Evolutionary conservation across 2,329 filamentous ascomycete genomes (phyloP).

Genomic region (Cladorrhinum sp.): DNA sequence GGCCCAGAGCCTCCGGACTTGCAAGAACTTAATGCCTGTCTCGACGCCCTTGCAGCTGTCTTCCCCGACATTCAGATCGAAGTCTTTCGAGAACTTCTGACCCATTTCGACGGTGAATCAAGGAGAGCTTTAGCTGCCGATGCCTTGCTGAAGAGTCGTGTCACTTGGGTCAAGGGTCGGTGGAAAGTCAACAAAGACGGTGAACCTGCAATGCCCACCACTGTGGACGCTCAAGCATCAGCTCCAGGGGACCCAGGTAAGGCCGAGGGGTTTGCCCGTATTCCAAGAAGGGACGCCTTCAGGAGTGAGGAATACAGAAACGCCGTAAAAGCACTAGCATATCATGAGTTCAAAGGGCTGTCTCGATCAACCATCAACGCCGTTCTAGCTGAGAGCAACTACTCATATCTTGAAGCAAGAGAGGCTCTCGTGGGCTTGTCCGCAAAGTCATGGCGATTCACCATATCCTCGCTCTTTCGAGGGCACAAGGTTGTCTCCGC

Average conservation of each 20-base stretch:
- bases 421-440: constrained; percentile 66
- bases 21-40: constrained; percentile 65
- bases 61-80: constrained; percentile 81
- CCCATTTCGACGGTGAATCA: constrained; percentile 72
- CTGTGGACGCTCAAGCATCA: constrained; percentile 23
- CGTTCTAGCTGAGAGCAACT: constrained; percentile 77
- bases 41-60: constrained; percentile 65
- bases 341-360: constrained; percentile 72
- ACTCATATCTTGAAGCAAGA: constrained; percentile 71
- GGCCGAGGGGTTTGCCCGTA: constrained; percentile 18
- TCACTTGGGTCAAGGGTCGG: constrained; percentile 68
- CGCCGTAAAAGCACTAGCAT: constrained; percentile 65
- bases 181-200: constrained; percentile 47
- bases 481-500: constrained; percentile 57
- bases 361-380: constrained; percentile 72
- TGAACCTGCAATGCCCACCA: constrained; percentile 25
- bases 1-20: constrained; percentile 59
- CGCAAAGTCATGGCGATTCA: constrained; percentile 73
- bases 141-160: constrained; percentile 68
- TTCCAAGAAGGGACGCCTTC: constrained; percentile 64
- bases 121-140: constrained; percentile 75
- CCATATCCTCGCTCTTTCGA: constrained; percentile 67
- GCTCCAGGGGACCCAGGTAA: background rate
- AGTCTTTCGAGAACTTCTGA: constrained; percentile 78
- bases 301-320: constrained; percentile 64